Evolutionary conservation across 2,329 filamentous ascomycete species (phyloP), one percentile per base, ranked within the genome.

Genomic region (Aspergillus glaucus): DNA sequence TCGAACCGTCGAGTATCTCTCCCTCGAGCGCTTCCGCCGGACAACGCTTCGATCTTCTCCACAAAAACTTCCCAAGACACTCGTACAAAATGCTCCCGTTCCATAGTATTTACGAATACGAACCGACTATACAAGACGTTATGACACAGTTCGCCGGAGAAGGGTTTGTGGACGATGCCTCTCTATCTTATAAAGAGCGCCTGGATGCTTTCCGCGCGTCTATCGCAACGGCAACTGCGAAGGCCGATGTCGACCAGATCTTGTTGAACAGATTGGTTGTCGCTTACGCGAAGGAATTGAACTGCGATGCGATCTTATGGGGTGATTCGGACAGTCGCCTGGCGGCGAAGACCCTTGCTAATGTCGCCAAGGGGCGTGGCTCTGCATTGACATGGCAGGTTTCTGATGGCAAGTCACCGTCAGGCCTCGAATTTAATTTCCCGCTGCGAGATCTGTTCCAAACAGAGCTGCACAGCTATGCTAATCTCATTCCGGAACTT

Each of bases 311-410:
- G 10, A 78, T 97, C 39, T 70, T 97, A 1, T 85, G 93, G 68
- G 91, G 88, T 19, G 85, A 92, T 69, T 94, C 83, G 56, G 95
- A 93, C 17, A 96, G 90, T 4, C 81, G 84, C 14, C 81, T 98
- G 26, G 92, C 93, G 3, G 88, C 92, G 57, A 84, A 88, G 61
- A 88, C 89, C 0, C 80, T 98, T 12, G 78, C 88, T 6, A 88
- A 93, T 70, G 90, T 92, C 2, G 90, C 92, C 21, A 96, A 95
- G 70, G 93, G 93, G 1, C 80, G 92, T 44, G 93, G 92, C 1
- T 90, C 86, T 57, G 82, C 86, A 4, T 72, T 97, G 17, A 88
- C 91, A 1, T 92, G 86, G 83, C 81, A 87, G 57, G 80, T 91
- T 14, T 82, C 84, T 45, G 93, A 97, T 65, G 90, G 89, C 4